Evolutionary conservation across 2,329 filamentous ascomycete genomes (phyloP), one percentile per base, ranked within the genome.

Genomic region (Beauveria medogensis): DNA sequence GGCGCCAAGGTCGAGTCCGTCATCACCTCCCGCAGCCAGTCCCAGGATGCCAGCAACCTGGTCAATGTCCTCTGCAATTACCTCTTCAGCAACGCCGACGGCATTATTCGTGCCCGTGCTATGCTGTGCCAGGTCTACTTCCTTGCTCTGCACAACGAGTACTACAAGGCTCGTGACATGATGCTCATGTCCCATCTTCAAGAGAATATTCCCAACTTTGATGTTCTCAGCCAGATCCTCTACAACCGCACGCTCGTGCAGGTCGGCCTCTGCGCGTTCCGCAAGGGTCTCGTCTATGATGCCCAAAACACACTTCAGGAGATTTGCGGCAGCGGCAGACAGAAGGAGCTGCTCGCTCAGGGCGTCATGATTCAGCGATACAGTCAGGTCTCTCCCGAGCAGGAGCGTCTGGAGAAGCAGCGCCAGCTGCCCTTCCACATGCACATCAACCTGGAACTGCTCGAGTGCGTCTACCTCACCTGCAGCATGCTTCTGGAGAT

Each of bases 91-190:
- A 82, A 97, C 80, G 95, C 91, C 74, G 92, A 97, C 72, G 92
- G 93, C 68, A 97, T 99, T 70, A 92, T 97, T 71, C 89, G 93
- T 66, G 95, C 93, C 63, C 88, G 94, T 63, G 93, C 94, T 51
- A 97, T 99, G 92, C 83, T 99, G 64, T 97, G 91, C 82, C 92
- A 97, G 78, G 94, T 99, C 65, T 99, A 99, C 81, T 96, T 96
- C 86, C 83, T 97, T 68, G 94, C 94, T 55, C 84, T 99, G 58
- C 94, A 99, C 77, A 92, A 97, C 77, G 88, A 96, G 70, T 99
- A 97, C 83, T 97, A 96, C 84, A 91, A 90, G 77, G 90, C 94
- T 70, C 90, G 94, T 67, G 95, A 99, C 76, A 93, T 99, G 89
- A 96, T 97, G 88, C 86, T 99, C 75, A 99, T 99, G 92, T 99